A percentile compares a stretch with the other conserved stretches of the same genome.
phyloP scores from a whole-genome alignment of 306 rosid species.

The Ormosia emarginata region DNA sequence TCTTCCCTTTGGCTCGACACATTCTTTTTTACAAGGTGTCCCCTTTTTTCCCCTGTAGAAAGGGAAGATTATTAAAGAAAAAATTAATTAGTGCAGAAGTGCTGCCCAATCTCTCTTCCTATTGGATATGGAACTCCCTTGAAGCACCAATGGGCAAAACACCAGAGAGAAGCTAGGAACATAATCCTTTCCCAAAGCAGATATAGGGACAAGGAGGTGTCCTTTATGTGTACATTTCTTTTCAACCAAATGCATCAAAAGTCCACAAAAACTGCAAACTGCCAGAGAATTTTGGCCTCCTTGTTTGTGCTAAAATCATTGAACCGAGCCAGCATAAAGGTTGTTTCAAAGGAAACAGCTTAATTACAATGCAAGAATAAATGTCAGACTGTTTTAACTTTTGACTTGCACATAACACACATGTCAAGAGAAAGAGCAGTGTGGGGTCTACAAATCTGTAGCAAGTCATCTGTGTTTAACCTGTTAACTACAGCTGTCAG shows the following conservation, averaged over 20 bases:
- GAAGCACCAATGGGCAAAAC: not conserved
- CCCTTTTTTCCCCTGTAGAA: no score
- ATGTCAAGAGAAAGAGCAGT: no score
- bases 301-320: not conserved
- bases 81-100: no score
- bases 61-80: no score
- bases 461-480: no score
- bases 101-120: not conserved
- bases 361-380: not conserved
- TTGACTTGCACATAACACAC: not conserved
- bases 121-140: not conserved
- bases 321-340: not conserved
- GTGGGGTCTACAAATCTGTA: no score
- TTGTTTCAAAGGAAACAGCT: not conserved
- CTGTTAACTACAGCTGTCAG: no score
- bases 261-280: not conserved
- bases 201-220: not conserved
- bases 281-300: not conserved
- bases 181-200: not conserved
- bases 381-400: not conserved
- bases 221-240: not conserved
- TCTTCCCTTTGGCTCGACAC: no score
- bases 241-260: not conserved
- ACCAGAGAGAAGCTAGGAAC: not conserved
- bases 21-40: no score